Evolutionary conservation across 495 filamentous ascomycete species (phyloP).

Genomic region (Penicillium bovifimosum): DNA sequence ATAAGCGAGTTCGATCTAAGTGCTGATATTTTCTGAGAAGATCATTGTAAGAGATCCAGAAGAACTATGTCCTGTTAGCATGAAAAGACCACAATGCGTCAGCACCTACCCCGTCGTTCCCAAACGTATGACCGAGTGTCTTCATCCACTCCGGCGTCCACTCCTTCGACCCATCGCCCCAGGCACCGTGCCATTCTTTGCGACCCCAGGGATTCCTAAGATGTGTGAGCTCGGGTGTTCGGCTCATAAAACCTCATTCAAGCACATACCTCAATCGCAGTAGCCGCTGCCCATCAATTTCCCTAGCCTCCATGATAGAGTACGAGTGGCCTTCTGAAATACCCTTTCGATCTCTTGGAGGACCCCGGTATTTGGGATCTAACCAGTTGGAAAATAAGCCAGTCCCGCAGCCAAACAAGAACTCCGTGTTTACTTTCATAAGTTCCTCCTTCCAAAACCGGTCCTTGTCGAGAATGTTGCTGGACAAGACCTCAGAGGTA

Average conservation of each 20-base stretch:
- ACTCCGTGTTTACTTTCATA: conserved; percentile 77
- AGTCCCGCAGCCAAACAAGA: conserved; percentile 79
- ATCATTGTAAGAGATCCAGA: conserved; percentile 74
- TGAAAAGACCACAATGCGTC: not conserved
- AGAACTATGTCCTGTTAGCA: conserved; percentile 37
- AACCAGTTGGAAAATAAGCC: conserved; percentile 57
- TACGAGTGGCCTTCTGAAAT: conserved; percentile 83
- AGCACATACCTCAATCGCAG: conserved; percentile 56
- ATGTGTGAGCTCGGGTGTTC: conserved; percentile 10
- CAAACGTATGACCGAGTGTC: conserved; percentile 74
- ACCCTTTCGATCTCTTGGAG: conserved; percentile 55
- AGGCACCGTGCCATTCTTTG: conserved; percentile 75
- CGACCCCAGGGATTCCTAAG: conserved; percentile 80
- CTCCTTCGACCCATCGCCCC: conserved; percentile 86
- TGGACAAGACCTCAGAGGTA: conserved; percentile 71
- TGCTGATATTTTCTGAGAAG: conserved; percentile 75
- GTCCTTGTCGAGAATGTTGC: conserved; percentile 82
- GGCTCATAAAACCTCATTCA: not conserved
- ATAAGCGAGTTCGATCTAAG: conserved; percentile 85
- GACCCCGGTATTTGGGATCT: conserved; percentile 33
- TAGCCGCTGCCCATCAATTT: conserved; percentile 69
- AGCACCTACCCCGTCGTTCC: conserved; percentile 66
- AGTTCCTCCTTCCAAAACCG: conserved; percentile 85
- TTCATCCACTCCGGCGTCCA: conserved; percentile 88
- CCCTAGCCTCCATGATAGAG: conserved; percentile 76